Percentiles rank a stretch among this genome's conserved stretches.
These are phyloP conservation scores for Komagataella pastoris DNA, from an alignment of 805 yeast species.

Conservation along the genomic window DNA sequence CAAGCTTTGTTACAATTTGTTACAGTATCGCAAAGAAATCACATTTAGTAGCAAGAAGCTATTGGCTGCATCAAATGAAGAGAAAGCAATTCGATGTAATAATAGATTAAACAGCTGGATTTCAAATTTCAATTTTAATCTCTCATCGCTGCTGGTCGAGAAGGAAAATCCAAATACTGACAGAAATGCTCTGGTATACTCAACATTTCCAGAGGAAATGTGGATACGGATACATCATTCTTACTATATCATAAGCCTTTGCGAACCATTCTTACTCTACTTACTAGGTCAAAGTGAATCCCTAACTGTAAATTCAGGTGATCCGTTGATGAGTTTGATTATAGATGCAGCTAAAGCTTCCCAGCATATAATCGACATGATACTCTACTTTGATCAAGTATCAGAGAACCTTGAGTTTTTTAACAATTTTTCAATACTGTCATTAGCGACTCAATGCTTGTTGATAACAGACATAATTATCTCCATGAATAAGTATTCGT, in stretches of 20 bases:
- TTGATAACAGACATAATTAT: slow-evolving; percentile 1
- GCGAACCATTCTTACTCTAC: neutral
- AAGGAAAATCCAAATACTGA: neutral
- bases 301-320: neutral
- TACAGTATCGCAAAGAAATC: neutral
- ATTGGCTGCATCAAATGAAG: slow-evolving; percentile 25
- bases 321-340: neutral
- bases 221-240: neutral
- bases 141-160: neutral
- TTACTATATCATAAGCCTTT: neutral
- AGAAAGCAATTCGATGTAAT: slow-evolving; percentile 6
- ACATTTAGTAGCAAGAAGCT: slow-evolving; percentile 12
- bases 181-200: neutral
- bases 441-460: neutral
- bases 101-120: slow-evolving; percentile 3
- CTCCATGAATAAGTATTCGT: neutral
- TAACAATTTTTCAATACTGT: neutral
- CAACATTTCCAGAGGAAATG: neutral
- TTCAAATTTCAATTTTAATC: neutral
- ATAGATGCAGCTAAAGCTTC: neutral
- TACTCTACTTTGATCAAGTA: neutral
- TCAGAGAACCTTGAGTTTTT: neutral
- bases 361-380: neutral
- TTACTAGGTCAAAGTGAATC: neutral
- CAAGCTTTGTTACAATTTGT: neutral